Base-by-base conservation (phyloP, 2,329 filamentous ascomycete species). In the Chrysoporthe deuterocubensis region DNA sequence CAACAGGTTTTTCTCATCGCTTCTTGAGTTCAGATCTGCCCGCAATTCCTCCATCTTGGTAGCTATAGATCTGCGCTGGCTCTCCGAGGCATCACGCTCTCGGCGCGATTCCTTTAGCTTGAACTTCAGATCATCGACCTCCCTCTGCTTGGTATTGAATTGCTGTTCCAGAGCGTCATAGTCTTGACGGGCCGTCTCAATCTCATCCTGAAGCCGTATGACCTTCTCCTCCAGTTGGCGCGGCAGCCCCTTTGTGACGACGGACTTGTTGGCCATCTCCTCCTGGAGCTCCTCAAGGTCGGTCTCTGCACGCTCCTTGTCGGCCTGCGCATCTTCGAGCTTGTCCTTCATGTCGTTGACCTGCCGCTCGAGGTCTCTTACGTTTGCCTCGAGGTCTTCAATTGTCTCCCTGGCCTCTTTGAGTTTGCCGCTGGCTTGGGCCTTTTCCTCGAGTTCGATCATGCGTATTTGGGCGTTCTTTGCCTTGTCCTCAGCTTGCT, bases 181-280 rank as follows among this genome's bases (percentile, higher is more conserved):
- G 63, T 84, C 84, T 26, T 83, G 78, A 26, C 82, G 80, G 21
- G 83, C 80, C 69, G 80, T 80, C 67, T 87, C 86, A 6, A 93
- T 79, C 67, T 94, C 90, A 58, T 86, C 81, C 72, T 94, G 90
- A 11, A 94, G 80, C 43, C 88, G 87, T 63, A 82, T 80, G 9
- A 88, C 81, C 76, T 89, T 92, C 72, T 92, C 90, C 73, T 94
- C 91, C 21, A 93, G 84, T 77, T 94, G 91, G 43, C 91, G 87
- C 64, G 88, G 92, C 9, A 93, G 82, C 2, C 90, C 91, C 75
- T 92, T 93, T 14, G 90, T 92, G 64, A 88, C 88, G 48, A 93
- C 85, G 0, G 92, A 94, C 73, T 93, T 94, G 78, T 94, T 90
- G 32, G 90, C 86, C 85, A 94, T 88, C 73, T 94, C 92, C 65